Percentiles rank a stretch among this genome's conserved stretches.
These are phyloP conservation scores for Lathyrus sativus DNA, from an alignment of 306 rosid genomes.

Conservation along the genomic window DNA sequence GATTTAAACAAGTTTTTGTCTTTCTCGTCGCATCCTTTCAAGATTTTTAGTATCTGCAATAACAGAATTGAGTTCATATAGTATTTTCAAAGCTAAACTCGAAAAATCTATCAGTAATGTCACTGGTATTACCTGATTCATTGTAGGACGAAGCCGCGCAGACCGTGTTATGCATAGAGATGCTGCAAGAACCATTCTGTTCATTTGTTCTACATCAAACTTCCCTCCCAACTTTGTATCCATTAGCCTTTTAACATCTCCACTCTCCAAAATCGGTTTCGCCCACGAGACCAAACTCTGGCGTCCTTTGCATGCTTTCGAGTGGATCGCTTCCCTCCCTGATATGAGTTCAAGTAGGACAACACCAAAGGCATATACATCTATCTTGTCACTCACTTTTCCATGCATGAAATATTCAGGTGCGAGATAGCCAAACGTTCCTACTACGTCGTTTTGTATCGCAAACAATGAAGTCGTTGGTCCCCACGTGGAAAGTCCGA, in stretches of 20 bases:
- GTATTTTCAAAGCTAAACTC: not conserved
- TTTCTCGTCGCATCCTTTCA: constrained; percentile 57
- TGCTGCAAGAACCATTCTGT: constrained; percentile 73
- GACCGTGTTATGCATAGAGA: constrained; percentile 65
- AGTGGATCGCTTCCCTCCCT: constrained; percentile 70
- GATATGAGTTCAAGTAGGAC: constrained; percentile 88
- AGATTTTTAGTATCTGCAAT: constrained; percentile 64
- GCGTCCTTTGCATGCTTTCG: constrained; percentile 54
- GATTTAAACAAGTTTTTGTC: constrained; percentile 36
- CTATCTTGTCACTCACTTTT: constrained; percentile 88
- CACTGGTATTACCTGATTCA: constrained; percentile 54
- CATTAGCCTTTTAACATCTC: constrained; percentile 54
- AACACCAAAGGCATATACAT: constrained; percentile 90
- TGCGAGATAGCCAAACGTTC: constrained; percentile 94
- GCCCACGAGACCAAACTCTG: constrained; percentile 74
- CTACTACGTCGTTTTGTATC: constrained; percentile 67
- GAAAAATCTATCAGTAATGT: not conserved
- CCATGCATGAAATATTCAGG: constrained; percentile 99
- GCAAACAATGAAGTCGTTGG: constrained; percentile 57
- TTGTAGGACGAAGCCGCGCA: constrained; percentile 77
- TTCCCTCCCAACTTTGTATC: constrained; percentile 69
- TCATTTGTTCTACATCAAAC: constrained; percentile 58
- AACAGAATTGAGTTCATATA: not conserved
- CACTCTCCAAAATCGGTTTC: constrained; percentile 68
- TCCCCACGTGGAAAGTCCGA: constrained; percentile 91